Conservation (phyloP, 768 basidiomycete species). For the Phaffia tasmanica region DNA sequence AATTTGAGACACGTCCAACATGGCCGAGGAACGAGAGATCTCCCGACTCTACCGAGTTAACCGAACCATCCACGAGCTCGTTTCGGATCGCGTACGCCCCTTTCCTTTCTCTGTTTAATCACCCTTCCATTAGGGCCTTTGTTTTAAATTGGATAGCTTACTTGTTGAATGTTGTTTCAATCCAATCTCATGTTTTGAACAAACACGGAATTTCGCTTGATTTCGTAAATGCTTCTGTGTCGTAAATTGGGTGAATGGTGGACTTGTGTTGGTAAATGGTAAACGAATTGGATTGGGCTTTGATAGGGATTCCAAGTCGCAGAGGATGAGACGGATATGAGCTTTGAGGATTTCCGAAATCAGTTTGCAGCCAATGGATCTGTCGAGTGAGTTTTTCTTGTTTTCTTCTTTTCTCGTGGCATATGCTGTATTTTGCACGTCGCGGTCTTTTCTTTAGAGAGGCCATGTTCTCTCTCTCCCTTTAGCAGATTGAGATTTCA, state of each 20-base stretch:
- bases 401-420: background rate
- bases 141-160: background rate
- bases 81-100: constrained; percentile 70
- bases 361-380: constrained; percentile 59
- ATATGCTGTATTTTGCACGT: too few species aligned
- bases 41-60: constrained; percentile 77
- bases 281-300: constrained; percentile 32
- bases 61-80: constrained; percentile 89
- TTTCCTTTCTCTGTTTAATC: background rate
- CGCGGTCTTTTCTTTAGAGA: too few species aligned
- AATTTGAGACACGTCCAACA: background rate
- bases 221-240: too few species aligned
- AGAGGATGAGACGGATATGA: constrained; percentile 86
- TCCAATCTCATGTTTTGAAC: too few species aligned
- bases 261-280: constrained; percentile 24
- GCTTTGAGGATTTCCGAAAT: constrained; percentile 62
- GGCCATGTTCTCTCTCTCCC: too few species aligned
- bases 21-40: constrained; percentile 25
- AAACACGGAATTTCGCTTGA: too few species aligned
- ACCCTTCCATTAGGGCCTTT: background rate
- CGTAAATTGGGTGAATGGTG: constrained; percentile 1
- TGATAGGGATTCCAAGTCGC: constrained; percentile 81
- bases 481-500: too few species aligned
- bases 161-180: too few species aligned
- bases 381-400: constrained; percentile 60